phyloP scores from a whole-genome alignment of 108 stramenopile species.

The Pseudonitzschia pungens region DNA sequence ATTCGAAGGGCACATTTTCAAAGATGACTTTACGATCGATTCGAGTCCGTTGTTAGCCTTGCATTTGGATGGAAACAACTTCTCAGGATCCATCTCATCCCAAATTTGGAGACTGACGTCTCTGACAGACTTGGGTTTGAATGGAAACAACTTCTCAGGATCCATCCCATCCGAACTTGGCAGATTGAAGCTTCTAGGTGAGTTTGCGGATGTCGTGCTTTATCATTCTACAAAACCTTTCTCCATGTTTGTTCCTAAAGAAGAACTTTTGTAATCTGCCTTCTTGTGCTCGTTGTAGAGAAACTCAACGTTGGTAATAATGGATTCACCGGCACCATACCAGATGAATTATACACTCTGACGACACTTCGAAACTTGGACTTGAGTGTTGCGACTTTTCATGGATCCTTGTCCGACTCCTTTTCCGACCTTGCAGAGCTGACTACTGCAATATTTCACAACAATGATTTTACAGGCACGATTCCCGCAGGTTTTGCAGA shows the following conservation, averaged over 20 bases:
- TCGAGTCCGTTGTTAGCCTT: constrained; percentile 18
- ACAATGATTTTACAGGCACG: constrained; percentile 34
- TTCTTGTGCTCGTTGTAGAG: neutral
- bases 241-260: too few species aligned
- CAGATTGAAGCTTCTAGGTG: constrained; percentile 17
- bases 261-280: too few species aligned
- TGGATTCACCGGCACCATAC: constrained; percentile 56
- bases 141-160: constrained; percentile 57
- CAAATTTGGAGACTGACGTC: constrained; percentile 34
- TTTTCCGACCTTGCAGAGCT: constrained; percentile 17
- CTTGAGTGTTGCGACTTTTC: constrained; percentile 13
- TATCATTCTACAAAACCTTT: too few species aligned
- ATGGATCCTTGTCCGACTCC: constrained; percentile 18
- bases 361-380: constrained; percentile 17
- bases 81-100: constrained; percentile 57
- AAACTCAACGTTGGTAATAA: constrained; percentile 58
- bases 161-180: constrained; percentile 53
- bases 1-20: neutral
- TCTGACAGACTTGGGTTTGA: constrained; percentile 43
- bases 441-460: constrained; percentile 1
- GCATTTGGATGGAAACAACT: constrained; percentile 56
- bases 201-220: neutral
- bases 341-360: constrained; percentile 25
- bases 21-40: neutral
- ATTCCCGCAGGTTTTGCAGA: constrained; percentile 17